Conservation (phyloP, 2,329 filamentous ascomycete genomes). For the Ascochyta rabiei region DNA sequence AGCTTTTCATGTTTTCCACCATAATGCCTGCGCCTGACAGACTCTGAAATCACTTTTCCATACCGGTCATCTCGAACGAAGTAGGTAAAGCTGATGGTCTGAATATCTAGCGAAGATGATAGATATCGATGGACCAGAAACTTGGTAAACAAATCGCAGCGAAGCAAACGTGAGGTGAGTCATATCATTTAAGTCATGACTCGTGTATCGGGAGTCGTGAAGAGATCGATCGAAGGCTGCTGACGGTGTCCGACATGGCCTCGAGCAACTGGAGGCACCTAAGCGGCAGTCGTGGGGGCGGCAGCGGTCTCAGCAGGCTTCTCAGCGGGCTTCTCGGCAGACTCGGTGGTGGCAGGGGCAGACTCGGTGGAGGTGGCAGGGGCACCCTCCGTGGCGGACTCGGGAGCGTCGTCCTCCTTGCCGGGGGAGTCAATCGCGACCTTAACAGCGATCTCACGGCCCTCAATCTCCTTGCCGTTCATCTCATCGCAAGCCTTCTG, state of each 20-base stretch:
- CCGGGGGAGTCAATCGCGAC: slow-evolving; percentile 99
- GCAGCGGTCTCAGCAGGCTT: slow-evolving; percentile 32
- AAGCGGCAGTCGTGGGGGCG: slow-evolving; percentile 41
- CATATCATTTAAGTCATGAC: slow-evolving; percentile 21
- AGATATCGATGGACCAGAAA: slow-evolving; percentile 33
- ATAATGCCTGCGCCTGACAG: slow-evolving; percentile 37
- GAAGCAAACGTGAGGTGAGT: slow-evolving; percentile 23
- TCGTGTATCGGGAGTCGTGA: slow-evolving; percentile 15
- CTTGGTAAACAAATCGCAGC: slow-evolving; percentile 33
- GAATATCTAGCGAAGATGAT: slow-evolving; percentile 41
- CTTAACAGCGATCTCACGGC: slow-evolving; percentile 99
- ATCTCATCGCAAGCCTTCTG: slow-evolving; percentile 97
- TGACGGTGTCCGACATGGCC: slow-evolving; percentile 24
- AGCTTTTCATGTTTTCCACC: slow-evolving; percentile 36
- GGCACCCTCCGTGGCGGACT: slow-evolving; percentile 50
- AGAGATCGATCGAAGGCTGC: slow-evolving; percentile 14
- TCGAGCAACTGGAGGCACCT: slow-evolving; percentile 36
- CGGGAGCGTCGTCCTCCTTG: slow-evolving; percentile 85
- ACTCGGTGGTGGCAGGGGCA: slow-evolving; percentile 21
- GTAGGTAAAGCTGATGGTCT: slow-evolving; percentile 36
- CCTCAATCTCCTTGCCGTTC: slow-evolving; percentile 99
- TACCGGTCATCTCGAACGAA: slow-evolving; percentile 34
- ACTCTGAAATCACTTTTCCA: slow-evolving; percentile 44
- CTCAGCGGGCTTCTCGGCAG: slow-evolving; percentile 21
- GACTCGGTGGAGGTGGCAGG: slow-evolving; percentile 41